Conservation (phyloP, 495 filamentous ascomycete species). For the Gamarada debralockiae region DNA sequence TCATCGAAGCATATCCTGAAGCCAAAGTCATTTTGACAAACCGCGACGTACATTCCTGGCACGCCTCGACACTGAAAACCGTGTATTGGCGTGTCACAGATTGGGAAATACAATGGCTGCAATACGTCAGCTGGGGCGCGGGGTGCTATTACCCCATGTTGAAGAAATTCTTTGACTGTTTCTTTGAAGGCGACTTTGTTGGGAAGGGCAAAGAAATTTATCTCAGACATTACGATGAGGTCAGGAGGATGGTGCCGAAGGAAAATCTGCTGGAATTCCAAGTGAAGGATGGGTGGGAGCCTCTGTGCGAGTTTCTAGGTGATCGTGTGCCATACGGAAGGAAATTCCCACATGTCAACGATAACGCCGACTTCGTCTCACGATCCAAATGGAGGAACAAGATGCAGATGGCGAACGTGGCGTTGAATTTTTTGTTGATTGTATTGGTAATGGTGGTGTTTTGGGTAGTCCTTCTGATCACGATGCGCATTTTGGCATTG, state of each 20-base stretch:
- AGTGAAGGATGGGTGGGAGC: conserved; percentile 63
- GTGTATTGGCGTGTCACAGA: conserved; percentile 52
- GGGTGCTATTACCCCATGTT: conserved; percentile 59
- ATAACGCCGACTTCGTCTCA: conserved; percentile 51
- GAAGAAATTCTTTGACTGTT: conserved; percentile 54
- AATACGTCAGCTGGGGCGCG: conserved; percentile 51
- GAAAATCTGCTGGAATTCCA: conserved; percentile 57
- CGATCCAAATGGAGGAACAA: conserved; percentile 56
- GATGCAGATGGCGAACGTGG: conserved; percentile 58
- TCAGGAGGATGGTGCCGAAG: conserved; percentile 26
- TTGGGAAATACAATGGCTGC: conserved; percentile 48
- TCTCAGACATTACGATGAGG: conserved; percentile 21
- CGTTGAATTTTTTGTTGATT: too few species aligned
- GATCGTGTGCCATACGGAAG: conserved; percentile 49
- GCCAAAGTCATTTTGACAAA: conserved; percentile 64
- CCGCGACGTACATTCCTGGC: conserved; percentile 49
- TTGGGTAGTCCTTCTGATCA: too few species aligned
- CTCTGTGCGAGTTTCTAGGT: conserved; percentile 63
- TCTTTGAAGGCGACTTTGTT: conserved; percentile 50
- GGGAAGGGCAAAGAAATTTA: conserved; percentile 40
- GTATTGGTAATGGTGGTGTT: too few species aligned
- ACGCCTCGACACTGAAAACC: conserved; percentile 37
- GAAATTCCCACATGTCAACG: conserved; percentile 43
- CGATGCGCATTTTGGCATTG: too few species aligned
- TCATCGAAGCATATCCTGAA: conserved; percentile 66